Evolutionary conservation across 148 eudicot genomes (phyloP).

Genomic region (Polygonum aviculare): DNA sequence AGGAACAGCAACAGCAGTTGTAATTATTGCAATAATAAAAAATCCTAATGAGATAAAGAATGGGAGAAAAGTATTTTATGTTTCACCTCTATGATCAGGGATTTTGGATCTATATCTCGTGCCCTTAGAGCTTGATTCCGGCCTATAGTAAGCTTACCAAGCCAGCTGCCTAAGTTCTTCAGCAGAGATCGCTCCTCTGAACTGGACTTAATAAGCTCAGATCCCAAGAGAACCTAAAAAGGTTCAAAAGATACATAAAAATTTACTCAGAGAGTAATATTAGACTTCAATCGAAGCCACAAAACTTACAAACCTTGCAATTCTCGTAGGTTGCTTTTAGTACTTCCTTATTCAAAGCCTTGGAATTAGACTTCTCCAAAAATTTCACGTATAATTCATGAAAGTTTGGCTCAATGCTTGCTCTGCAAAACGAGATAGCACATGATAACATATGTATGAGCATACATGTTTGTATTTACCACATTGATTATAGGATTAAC

Average conservation of each 20-base stretch:
- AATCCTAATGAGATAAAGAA: neutral
- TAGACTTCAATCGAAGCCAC: neutral
- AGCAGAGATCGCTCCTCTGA: slow-evolving; percentile 93
- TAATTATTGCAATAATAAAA: neutral
- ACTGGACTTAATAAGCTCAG: slow-evolving; percentile 94
- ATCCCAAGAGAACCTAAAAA: slow-evolving; percentile 77
- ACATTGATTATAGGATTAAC: neutral
- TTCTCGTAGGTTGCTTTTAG: slow-evolving; percentile 78
- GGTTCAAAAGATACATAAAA: neutral
- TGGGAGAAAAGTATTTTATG: neutral
- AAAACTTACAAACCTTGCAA: slow-evolving; percentile 61
- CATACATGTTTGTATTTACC: neutral
- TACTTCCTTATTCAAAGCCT: slow-evolving; percentile 63
- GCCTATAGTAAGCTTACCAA: slow-evolving; percentile 93
- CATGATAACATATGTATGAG: neutral
- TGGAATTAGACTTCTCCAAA: slow-evolving; percentile 72
- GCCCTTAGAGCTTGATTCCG: slow-evolving; percentile 79
- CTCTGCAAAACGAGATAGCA: slow-evolving; percentile 36
- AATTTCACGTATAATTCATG: slow-evolving; percentile 92
- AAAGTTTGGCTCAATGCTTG: slow-evolving; percentile 91
- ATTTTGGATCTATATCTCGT: slow-evolving; percentile 82
- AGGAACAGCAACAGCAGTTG: neutral
- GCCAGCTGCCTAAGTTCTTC: slow-evolving; percentile 97
- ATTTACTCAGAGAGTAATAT: neutral
- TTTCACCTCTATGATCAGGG: slow-evolving; percentile 72